These are phyloP conservation scores for Nannochloris sp. DNA, from an alignment of 139 green algal genomes.

Conservation along the genomic window DNA sequence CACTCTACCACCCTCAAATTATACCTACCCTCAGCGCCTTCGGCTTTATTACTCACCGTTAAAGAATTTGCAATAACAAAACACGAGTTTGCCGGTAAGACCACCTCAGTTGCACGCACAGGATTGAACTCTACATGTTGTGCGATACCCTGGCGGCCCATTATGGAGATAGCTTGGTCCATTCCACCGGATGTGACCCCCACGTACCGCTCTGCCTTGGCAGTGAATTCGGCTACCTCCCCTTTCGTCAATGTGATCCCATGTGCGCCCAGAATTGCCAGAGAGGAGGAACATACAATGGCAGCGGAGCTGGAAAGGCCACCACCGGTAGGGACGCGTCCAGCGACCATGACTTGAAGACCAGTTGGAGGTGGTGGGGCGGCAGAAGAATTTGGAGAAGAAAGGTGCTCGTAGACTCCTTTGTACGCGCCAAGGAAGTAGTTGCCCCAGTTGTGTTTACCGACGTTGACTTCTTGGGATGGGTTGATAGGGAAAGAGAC, in stretches of 20 bases:
- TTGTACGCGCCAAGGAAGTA: conserved; percentile 95
- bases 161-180: conserved; percentile 95
- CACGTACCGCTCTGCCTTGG: conserved; percentile 64
- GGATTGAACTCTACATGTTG: conserved; percentile 76
- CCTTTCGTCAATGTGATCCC: conserved; percentile 24
- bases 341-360: conserved; percentile 82
- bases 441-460: conserved; percentile 84
- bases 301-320: conserved; percentile 84
- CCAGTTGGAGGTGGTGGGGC: conserved; percentile 32
- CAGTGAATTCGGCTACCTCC: conserved; percentile 82
- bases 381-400: conserved; percentile 1
- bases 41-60: conserved; percentile 85
- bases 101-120: conserved; percentile 69
- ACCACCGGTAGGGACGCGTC: conserved; percentile 72
- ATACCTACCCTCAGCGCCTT: conserved; percentile 74
- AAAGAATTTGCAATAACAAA: conserved; percentile 96
- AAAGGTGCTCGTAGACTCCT: conserved; percentile 64
- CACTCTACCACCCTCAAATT: conserved; percentile 95
- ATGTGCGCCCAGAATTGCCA: conserved; percentile 67
- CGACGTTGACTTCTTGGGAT: conserved; percentile 67
- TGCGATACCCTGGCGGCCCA: conserved; percentile 65
- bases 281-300: conserved; percentile 74
- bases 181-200: conserved; percentile 88
- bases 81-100: conserved; percentile 62
- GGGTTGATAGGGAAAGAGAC: conserved; percentile 71